phyloP scores from a whole-genome alignment of 495 filamentous ascomycete genomes.

The Hyaloscypha finlandica region DNA sequence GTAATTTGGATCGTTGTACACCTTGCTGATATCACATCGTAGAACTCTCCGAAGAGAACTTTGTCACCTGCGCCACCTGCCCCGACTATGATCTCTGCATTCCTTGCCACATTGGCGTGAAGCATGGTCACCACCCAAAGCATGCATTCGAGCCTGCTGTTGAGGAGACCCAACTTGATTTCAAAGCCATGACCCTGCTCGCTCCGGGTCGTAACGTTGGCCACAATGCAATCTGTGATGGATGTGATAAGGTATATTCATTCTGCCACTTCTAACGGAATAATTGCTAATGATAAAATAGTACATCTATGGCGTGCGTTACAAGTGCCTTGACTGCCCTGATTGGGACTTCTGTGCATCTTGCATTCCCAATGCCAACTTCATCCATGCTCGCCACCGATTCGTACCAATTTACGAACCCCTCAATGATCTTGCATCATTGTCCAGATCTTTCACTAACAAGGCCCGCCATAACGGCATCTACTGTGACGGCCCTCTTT shows the following conservation, averaged over 20 bases:
- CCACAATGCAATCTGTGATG: slow-evolving; percentile 92
- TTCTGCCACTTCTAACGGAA: slow-evolving; percentile 1
- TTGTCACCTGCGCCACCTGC: slow-evolving; percentile 83
- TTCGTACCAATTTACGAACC: slow-evolving; percentile 88
- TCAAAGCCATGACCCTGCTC: slow-evolving; percentile 62
- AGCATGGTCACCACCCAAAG: slow-evolving; percentile 91
- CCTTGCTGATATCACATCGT: slow-evolving; percentile 24
- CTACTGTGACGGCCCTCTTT: slow-evolving; percentile 94
- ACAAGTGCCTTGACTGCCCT: slow-evolving; percentile 97
- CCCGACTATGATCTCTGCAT: slow-evolving; percentile 93
- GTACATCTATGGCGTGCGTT: slow-evolving; percentile 83
- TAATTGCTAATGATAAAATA: slow-evolving; percentile 34
- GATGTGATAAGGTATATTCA: slow-evolving; percentile 67
- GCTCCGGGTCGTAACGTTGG: slow-evolving; percentile 76
- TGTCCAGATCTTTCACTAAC: slow-evolving; percentile 37
- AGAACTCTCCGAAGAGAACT: slow-evolving; percentile 74
- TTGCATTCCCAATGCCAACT: slow-evolving; percentile 65
- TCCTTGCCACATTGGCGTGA: slow-evolving; percentile 69
- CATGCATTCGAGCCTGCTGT: slow-evolving; percentile 75
- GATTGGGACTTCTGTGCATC: slow-evolving; percentile 96
- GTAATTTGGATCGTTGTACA: not conserved
- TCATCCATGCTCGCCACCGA: slow-evolving; percentile 80
- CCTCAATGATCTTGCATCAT: slow-evolving; percentile 51
- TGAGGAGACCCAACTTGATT: slow-evolving; percentile 54
- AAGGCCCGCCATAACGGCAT: slow-evolving; percentile 74